A percentile compares a stretch with the other conserved stretches of the same genome.
These are phyloP conservation scores for Cryphonectria naterciae DNA, from an alignment of 2,329 filamentous ascomycete genomes.

Conservation along the genomic window DNA sequence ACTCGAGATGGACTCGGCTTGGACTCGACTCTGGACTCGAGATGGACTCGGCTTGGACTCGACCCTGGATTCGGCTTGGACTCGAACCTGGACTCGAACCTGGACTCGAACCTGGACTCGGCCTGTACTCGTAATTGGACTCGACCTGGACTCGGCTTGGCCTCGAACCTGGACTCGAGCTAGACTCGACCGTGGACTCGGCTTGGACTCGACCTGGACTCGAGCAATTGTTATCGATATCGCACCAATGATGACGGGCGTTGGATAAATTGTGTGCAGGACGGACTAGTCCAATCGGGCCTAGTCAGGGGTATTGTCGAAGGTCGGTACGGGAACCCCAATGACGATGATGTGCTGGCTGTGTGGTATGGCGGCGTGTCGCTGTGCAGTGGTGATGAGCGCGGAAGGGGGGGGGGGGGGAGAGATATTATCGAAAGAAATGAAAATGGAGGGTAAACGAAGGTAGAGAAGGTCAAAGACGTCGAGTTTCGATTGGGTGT, in stretches of 20 bases:
- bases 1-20: too few relatives aligned
- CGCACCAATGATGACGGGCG: not conserved
- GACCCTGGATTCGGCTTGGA: not conserved
- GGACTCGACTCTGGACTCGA: too few relatives aligned
- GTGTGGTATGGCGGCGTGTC: not conserved
- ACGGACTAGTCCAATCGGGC: conserved; percentile 20
- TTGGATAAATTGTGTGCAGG: not conserved
- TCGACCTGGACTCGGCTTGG: not conserved
- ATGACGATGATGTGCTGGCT: not conserved
- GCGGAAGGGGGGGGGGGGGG: not conserved
- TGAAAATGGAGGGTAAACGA: not conserved
- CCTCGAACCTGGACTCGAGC: not conserved
- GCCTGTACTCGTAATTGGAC: not conserved
- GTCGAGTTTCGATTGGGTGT: not conserved
- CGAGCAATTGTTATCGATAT: not conserved
- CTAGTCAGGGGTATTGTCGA: conserved; percentile 27
- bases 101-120: too few relatives aligned
- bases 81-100: not conserved
- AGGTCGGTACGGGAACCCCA: not conserved
- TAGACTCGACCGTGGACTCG: too few relatives aligned
- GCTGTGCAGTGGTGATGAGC: not conserved
- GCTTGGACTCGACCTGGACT: not conserved
- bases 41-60: too few relatives aligned
- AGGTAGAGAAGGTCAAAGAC: not conserved
- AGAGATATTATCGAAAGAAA: not conserved